Evolutionary conservation across 257 asterid genomes (phyloP), one percentile per base, ranked within the genome.

Genomic region (Coffea eugenioides): DNA sequence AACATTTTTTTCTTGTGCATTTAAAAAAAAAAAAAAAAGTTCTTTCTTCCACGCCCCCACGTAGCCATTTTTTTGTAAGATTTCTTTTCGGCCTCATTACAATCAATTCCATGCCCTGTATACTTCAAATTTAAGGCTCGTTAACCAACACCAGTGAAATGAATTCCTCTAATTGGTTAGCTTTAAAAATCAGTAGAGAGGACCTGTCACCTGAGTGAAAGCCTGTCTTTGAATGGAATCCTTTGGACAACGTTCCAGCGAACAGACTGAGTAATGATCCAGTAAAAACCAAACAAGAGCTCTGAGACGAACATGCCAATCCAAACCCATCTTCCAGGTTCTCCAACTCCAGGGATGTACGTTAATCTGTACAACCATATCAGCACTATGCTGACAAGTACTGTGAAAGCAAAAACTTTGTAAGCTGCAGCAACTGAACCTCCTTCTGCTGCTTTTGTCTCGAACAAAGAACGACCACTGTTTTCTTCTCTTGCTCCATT

Each of bases 211-310:
- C 96, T 87, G 45, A 57, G 46, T 0, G 89, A 82, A 23, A 94
- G 97, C 56, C 82, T 77, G 49, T 87, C 66, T 57, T 77, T 88
- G 82, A 90, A 86, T 21, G 98, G 90, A 52, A 48, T 59, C 48
- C 88, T 88, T 79, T 72, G 78, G 59, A 87, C 86, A 46, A 90
- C 86, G 57, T 82, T 67, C 89, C 92, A 90, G 5, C 98, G 92
- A 80, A 57, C 86, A 23, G 96, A 69, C n/a, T 87, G 97, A 36
- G 93, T 84, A 57, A 89, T 13, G n/a, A 91, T 83, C 98, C 98
- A 92, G 81, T 91, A 91, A 5, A 90, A 54, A 39, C 91, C 88
- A 34, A 92, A 90, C 25, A 79, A 34, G 8, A 87, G 0, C 81
- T 92, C 97, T 0, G 97, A 80, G 2, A 84, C 52, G 39, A 89